Evolutionary conservation across 75 land plant genomes (phyloP), one percentile per base, ranked within the genome.

Genomic region (Pinus taeda): DNA sequence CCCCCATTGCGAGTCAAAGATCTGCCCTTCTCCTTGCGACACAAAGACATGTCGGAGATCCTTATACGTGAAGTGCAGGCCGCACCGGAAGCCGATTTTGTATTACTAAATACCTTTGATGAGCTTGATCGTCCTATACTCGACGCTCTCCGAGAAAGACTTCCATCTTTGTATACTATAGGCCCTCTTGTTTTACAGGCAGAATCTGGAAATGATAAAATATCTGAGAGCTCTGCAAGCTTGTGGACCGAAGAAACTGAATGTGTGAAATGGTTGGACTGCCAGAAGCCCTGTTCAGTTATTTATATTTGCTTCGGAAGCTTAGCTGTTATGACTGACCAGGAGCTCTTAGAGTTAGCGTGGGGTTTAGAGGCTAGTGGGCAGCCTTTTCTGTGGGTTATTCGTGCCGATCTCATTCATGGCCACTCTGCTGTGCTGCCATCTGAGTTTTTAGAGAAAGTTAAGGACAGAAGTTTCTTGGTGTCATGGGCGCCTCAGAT

Each of bases 181-280:
- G 33, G 33, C 33, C 33, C 33, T 33, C 33, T 33, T 33, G 33
- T 33, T 33, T 33, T 33, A 33, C 33, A 33, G 33, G 33, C 33
- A 33, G 33, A 33, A 33, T 33, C 33, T 33, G 33, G 33, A 33
- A 33, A 33, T 33, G 33, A 33, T 33, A 33, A 33, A 33, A 59
- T 24, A 9, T 5, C 24, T 17, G 12, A 22, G 1, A 29, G 8
- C 49, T 12, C 12, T 29, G 9, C 20, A 60, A 75, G 57, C 21
- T 13, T 74, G 4, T 74, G 75, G 75, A 22, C 77, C 2, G 67
- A 62, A 22, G 79, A 64, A 14, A n/a, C 60, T 1, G 24, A 60
- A 6, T 84, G 84, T 80, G 13, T 82, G 58, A 15, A 71, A 2
- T 90, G 92, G 92, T 82, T 90, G 4, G 85, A 87, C 55, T 29